Evolutionary conservation across 2,329 filamentous ascomycete genomes (phyloP).

Genomic region (Diaporthe citrichinensis): DNA sequence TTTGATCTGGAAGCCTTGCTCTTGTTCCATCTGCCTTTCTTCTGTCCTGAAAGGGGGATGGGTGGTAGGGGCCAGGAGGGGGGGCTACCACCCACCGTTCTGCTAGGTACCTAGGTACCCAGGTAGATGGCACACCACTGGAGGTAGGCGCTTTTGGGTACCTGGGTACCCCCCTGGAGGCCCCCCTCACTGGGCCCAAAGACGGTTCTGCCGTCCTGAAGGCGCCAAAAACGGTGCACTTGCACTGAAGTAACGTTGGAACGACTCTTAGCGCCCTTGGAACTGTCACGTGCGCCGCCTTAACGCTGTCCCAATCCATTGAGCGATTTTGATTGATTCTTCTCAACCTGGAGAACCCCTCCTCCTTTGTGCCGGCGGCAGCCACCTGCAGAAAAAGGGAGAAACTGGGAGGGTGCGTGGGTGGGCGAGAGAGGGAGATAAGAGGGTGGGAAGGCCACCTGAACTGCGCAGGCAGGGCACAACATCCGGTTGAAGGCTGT

Average conservation of each 20-base stretch:
- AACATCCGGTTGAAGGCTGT: neutral
- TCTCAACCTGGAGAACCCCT: neutral
- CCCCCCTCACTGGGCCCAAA: neutral
- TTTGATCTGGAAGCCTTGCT: constrained; percentile 31
- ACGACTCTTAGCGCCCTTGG: constrained; percentile 28
- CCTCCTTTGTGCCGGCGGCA: constrained; percentile 22
- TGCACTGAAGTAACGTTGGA: constrained; percentile 20
- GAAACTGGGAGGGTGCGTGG: neutral
- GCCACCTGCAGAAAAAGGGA: constrained; percentile 13
- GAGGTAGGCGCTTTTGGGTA: neutral
- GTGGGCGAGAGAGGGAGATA: neutral
- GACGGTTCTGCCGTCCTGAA: neutral
- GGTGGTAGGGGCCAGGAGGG: neutral
- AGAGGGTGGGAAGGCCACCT: neutral
- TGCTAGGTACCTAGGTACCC: too few relatives aligned
- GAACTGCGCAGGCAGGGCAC: neutral
- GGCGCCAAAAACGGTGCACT: constrained; percentile 20
- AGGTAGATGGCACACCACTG: neutral
- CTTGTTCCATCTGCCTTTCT: constrained; percentile 23
- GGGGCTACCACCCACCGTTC: neutral
- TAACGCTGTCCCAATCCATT: constrained; percentile 16
- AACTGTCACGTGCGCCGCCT: constrained; percentile 3
- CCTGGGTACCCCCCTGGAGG: constrained; percentile 13
- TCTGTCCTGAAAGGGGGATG: constrained; percentile 25
- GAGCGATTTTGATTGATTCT: constrained; percentile 30